These are phyloP conservation scores for Xanthoceras sorbifolium DNA, from an alignment of 345 rosid genomes.

Conservation along the genomic window DNA sequence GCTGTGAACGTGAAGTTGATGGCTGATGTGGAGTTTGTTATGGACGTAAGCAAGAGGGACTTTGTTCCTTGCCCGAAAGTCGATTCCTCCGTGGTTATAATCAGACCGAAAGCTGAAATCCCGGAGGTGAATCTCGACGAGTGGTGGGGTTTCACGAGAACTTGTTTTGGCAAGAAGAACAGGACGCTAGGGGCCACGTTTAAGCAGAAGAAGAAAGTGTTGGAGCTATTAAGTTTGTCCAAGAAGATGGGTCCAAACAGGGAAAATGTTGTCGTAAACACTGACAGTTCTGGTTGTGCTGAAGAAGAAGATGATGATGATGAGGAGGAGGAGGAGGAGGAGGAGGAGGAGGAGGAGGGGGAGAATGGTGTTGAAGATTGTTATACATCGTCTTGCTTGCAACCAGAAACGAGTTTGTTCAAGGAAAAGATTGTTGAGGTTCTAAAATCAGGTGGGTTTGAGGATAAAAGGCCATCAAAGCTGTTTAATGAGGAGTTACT, in stretches of 20 bases:
- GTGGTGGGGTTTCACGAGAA: constrained; percentile 77
- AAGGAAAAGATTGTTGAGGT: constrained; percentile 58
- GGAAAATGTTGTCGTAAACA: not conserved
- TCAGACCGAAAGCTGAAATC: constrained; percentile 67
- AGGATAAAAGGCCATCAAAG: constrained; percentile 84
- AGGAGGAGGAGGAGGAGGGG: no score
- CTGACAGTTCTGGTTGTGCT: not conserved
- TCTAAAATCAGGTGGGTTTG: constrained; percentile 51
- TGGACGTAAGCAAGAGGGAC: constrained; percentile 95
- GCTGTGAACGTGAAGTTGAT: constrained; percentile 85
- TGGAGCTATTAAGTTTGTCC: constrained; percentile 54
- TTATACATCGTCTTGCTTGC: constrained; percentile 25
- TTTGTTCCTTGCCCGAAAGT: constrained; percentile 87
- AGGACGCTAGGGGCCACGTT: constrained; percentile 86
- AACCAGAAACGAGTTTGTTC: constrained; percentile 44
- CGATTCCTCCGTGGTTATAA: constrained; percentile 77
- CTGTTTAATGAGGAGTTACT: constrained; percentile 61
- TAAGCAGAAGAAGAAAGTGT: constrained; percentile 87
- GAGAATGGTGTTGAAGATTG: no score
- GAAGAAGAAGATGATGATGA: constrained; percentile 26
- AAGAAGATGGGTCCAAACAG: constrained; percentile 7
- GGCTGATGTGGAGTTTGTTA: constrained; percentile 73
- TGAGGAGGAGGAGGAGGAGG: constrained; percentile 18
- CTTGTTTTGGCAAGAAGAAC: constrained; percentile 82
- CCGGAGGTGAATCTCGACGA: constrained; percentile 63